Evolutionary conservation across 2,329 filamentous ascomycete species (phyloP).

Genomic region (Xylariomycetidae sp.): DNA sequence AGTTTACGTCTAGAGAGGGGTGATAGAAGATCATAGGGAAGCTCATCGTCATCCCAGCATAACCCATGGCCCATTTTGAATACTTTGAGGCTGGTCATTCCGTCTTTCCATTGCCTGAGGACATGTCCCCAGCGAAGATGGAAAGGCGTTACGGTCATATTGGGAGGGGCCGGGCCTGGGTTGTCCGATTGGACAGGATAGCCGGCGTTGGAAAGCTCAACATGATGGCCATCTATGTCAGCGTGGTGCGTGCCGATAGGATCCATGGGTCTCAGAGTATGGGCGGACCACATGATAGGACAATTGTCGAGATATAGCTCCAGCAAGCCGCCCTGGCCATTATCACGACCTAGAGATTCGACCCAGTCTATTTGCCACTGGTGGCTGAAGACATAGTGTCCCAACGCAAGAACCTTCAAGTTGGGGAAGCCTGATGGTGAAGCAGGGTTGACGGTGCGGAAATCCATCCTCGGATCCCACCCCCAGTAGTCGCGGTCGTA

Average conservation of each 20-base stretch:
- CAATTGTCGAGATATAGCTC: conserved; percentile 39
- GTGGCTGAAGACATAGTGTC: conserved; percentile 35
- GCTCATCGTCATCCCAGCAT: neutral
- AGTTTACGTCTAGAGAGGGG: neutral
- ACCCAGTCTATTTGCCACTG: conserved; percentile 43
- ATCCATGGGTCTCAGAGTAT: neutral
- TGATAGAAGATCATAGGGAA: too few species aligned
- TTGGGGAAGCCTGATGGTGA: conserved; percentile 26
- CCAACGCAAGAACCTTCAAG: conserved; percentile 33
- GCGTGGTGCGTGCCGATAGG: neutral
- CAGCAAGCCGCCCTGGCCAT: conserved; percentile 27
- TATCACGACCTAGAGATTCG: conserved; percentile 24
- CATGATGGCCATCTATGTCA: conserved; percentile 1
- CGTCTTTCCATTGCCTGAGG: conserved; percentile 2
- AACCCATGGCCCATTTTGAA: conserved; percentile 6
- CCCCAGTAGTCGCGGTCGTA: conserved; percentile 33
- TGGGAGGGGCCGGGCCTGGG: neutral
- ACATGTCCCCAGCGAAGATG: conserved; percentile 6
- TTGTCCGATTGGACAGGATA: conserved; percentile 1
- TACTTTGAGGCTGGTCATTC: conserved; percentile 1
- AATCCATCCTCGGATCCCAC: conserved; percentile 32
- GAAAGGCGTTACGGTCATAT: conserved; percentile 1
- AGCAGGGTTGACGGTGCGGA: conserved; percentile 14
- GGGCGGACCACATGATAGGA: conserved; percentile 24
- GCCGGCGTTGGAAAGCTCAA: conserved; percentile 2